These are phyloP conservation scores for Shiraia bambusicola DNA, from an alignment of 2,329 filamentous ascomycete species.

Conservation along the genomic window DNA sequence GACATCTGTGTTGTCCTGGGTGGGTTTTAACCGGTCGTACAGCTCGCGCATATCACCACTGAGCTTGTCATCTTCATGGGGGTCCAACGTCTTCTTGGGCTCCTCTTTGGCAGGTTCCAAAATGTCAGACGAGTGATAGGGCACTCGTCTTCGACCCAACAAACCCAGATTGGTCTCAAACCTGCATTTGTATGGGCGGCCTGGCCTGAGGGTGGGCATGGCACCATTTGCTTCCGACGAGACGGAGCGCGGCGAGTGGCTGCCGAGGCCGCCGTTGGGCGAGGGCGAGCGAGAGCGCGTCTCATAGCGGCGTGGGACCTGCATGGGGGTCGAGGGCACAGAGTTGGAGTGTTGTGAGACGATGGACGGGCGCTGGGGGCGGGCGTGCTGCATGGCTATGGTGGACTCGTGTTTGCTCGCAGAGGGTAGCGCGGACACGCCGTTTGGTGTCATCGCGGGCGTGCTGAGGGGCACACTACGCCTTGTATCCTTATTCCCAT, in stretches of 20 bases:
- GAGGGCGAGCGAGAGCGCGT: conserved; percentile 77
- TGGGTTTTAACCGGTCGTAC: conserved; percentile 83
- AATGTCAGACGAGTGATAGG: conserved; percentile 85
- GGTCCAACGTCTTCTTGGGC: conserved; percentile 57
- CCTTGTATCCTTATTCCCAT: conserved; percentile 41
- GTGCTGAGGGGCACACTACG: conserved; percentile 39
- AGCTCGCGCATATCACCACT: conserved; percentile 81
- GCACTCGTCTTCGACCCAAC: conserved; percentile 81
- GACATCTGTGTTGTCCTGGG: conserved; percentile 72
- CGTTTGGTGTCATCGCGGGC: conserved; percentile 43
- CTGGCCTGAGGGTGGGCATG: conserved; percentile 66
- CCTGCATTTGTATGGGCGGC: conserved; percentile 66
- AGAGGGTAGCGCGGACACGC: conserved; percentile 13
- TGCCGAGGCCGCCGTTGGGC: conserved; percentile 68
- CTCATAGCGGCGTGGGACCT: conserved; percentile 80
- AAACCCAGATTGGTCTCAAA: conserved; percentile 81
- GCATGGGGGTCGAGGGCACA: conserved; percentile 89
- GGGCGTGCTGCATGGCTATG: conserved; percentile 16
- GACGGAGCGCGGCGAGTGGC: conserved; percentile 84
- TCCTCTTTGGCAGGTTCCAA: conserved; percentile 69
- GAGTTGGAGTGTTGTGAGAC: conserved; percentile 76
- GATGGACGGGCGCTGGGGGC: conserved; percentile 51
- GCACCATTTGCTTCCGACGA: conserved; percentile 84
- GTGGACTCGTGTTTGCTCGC: conserved; percentile 32
- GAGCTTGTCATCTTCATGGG: conserved; percentile 54